These are phyloP conservation scores for Saussurea involucrata DNA, from an alignment of 129 eudicot genomes.

Conservation along the genomic window DNA sequence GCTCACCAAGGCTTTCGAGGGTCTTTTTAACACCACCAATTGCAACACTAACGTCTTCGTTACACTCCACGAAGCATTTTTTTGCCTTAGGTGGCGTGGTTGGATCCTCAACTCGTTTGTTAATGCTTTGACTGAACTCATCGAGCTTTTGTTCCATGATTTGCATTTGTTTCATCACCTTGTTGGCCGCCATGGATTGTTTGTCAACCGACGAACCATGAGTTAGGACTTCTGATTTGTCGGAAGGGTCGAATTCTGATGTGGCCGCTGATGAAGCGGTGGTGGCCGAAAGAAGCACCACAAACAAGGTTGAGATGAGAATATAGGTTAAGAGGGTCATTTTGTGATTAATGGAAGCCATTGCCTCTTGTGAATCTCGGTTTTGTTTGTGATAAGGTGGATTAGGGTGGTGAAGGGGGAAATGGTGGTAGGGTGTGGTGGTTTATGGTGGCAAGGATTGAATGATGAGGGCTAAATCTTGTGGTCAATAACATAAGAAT, in stretches of 20 bases:
- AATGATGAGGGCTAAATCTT: background rate
- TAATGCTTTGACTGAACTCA: background rate
- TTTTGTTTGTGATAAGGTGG: background rate
- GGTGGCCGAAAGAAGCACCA: background rate
- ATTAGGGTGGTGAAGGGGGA: background rate
- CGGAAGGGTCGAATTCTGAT: background rate
- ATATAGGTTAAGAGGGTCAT: background rate
- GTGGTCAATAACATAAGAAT: background rate
- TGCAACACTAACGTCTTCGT: background rate
- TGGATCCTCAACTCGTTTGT: background rate
- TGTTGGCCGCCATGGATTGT: background rate
- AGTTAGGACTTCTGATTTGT: background rate
- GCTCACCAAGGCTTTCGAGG: background rate
- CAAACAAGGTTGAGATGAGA: background rate
- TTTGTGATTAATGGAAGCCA: background rate
- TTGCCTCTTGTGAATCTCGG: background rate
- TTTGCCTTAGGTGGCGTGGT: background rate
- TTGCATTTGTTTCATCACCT: background rate
- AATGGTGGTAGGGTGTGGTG: background rate
- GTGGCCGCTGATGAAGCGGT: background rate
- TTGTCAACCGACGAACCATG: background rate
- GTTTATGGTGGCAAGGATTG: background rate
- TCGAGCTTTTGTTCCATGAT: background rate
- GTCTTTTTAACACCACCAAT: background rate
- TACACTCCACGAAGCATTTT: background rate